Conservation (phyloP, 805 yeast species). For the Saccharomycopsis babjevae region DNA sequence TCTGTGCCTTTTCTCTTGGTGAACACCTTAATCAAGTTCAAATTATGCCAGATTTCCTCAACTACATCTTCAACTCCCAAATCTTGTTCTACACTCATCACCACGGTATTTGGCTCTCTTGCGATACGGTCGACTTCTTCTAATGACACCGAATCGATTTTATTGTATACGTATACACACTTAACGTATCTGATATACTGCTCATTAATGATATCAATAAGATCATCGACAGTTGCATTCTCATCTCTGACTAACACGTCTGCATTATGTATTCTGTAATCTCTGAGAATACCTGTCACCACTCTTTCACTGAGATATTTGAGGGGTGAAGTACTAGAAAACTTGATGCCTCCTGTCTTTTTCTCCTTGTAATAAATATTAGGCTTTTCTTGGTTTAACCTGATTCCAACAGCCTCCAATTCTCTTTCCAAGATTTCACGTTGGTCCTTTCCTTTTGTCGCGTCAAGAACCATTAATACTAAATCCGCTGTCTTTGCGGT, state of each 20-base stretch:
- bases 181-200: slow-evolving; percentile 80
- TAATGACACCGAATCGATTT: slow-evolving; percentile 87
- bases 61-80: slow-evolving; percentile 80
- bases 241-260: slow-evolving; percentile 88
- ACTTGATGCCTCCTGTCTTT: slow-evolving; percentile 85
- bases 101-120: slow-evolving; percentile 84
- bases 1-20: slow-evolving; percentile 78
- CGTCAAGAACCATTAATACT: slow-evolving; percentile 88
- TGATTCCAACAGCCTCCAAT: slow-evolving; percentile 86
- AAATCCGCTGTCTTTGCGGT: slow-evolving; percentile 93
- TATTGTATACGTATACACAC: slow-evolving; percentile 89
- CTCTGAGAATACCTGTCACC: slow-evolving; percentile 66
- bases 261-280: slow-evolving; percentile 85
- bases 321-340: slow-evolving; percentile 74
- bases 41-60: slow-evolving; percentile 78
- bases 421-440: slow-evolving; percentile 79
- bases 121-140: slow-evolving; percentile 93
- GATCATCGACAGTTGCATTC: slow-evolving; percentile 82
- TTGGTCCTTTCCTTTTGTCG: slow-evolving; percentile 88
- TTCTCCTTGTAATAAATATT: slow-evolving; percentile 69
- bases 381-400: slow-evolving; percentile 75
- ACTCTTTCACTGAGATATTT: slow-evolving; percentile 72
- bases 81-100: slow-evolving; percentile 84
- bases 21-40: slow-evolving; percentile 65
- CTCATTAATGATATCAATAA: slow-evolving; percentile 84